Conservation (phyloP, 495 filamentous ascomycete species). For the Hyaloscypha variabilis region DNA sequence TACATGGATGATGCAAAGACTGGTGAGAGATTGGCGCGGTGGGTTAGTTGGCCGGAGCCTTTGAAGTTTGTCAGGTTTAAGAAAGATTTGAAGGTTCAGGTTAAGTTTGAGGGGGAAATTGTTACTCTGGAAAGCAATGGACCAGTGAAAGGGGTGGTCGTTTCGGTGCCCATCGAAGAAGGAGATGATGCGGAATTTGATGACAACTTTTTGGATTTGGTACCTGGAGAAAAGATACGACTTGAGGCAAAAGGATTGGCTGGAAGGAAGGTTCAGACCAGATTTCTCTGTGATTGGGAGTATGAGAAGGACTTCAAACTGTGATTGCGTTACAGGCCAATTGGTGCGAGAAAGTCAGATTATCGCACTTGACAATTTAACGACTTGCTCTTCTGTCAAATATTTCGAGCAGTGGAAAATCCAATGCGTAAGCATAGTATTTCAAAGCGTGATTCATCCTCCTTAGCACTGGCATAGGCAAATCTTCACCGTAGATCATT, state of each 20-base stretch:
- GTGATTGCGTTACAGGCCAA: too few relatives aligned
- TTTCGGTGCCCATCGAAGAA: conserved; percentile 32
- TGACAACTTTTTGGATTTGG: conserved; percentile 51
- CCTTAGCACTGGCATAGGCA: too few relatives aligned
- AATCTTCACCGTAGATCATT: too few relatives aligned
- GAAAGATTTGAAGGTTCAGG: conserved; percentile 37
- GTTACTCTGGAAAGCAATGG: conserved; percentile 40
- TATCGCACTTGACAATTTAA: too few relatives aligned
- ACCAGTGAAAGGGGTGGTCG: conserved; percentile 52
- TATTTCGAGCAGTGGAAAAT: too few relatives aligned
- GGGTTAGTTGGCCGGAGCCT: conserved; percentile 80
- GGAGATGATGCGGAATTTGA: conserved; percentile 41
- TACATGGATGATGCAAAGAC: conserved; percentile 43
- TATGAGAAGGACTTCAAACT: conserved; percentile 18
- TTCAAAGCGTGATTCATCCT: too few relatives aligned
- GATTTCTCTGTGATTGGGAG: conserved; percentile 32
- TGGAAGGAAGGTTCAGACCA: conserved; percentile 18
- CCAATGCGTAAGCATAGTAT: too few relatives aligned
- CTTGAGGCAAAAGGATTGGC: conserved; percentile 33
- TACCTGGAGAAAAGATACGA: conserved; percentile 41
- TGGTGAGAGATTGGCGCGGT: conserved; percentile 55
- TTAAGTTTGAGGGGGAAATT: conserved; percentile 19
- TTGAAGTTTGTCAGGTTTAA: conserved; percentile 76
- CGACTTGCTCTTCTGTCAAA: too few relatives aligned
- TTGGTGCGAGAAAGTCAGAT: too few relatives aligned